A percentile compares a stretch with the other conserved stretches of the same genome.
Conservation (phyloP, 78 protist genomes). For the Acrasis kona region DNA sequence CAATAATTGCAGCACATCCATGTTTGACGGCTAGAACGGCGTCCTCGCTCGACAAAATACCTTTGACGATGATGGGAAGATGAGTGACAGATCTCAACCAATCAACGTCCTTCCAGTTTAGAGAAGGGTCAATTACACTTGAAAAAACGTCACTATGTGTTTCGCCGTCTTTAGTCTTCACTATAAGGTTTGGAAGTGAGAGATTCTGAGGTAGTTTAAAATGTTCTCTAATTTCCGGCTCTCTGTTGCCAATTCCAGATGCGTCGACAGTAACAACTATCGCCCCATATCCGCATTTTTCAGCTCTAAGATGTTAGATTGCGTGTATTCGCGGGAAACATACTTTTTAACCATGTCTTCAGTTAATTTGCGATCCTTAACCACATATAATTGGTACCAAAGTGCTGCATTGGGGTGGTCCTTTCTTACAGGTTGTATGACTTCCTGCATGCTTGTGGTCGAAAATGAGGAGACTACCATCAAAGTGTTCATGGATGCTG, state of each 20-base stretch:
- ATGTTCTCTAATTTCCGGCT: slow-evolving; percentile 12
- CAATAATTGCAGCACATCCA: slow-evolving; percentile 50
- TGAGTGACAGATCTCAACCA: slow-evolving; percentile 50
- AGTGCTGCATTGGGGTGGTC: slow-evolving; percentile 1
- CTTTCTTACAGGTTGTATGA: no score
- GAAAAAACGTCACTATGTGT: neutral
- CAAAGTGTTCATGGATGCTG: neutral
- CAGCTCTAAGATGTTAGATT: no score
- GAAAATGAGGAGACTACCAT: slow-evolving; percentile 34
- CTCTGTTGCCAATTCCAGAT: slow-evolving; percentile 51
- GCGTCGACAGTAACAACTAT: slow-evolving; percentile 60
- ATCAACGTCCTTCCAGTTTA: slow-evolving; percentile 52
- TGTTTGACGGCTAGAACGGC: slow-evolving; percentile 43
- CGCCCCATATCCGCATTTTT: slow-evolving; percentile 29
- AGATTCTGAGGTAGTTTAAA: slow-evolving; percentile 14
- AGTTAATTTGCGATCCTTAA: slow-evolving; percentile 37
- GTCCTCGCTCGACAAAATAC: slow-evolving; percentile 51
- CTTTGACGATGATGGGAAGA: slow-evolving; percentile 52
- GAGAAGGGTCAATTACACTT: slow-evolving; percentile 40
- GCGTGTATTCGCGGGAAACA: no score
- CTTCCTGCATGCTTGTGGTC: slow-evolving; percentile 45
- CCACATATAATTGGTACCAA: slow-evolving; percentile 63
- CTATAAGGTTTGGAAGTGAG: slow-evolving; percentile 31
- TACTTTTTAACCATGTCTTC: slow-evolving; percentile 29
- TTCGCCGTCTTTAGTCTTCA: no score